phyloP scores from a whole-genome alignment of 1,139 yeast species.

The Kluyveromyces sp. region DNA sequence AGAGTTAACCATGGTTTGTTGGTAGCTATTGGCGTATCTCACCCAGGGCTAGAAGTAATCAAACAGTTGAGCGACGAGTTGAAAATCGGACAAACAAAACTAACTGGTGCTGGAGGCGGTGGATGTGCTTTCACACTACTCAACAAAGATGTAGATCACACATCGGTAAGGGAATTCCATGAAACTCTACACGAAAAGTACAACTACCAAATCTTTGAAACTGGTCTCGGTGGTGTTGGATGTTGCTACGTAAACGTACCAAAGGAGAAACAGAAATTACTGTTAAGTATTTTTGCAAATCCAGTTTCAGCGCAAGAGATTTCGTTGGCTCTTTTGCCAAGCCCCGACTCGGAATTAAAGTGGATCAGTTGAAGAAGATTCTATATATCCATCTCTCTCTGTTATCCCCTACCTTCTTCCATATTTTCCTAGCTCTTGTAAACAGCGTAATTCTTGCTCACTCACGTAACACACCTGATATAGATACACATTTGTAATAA shows the following conservation, averaged over 20 bases:
- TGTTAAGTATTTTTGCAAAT: slow-evolving; percentile 11
- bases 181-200: slow-evolving; percentile 32
- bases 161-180: slow-evolving; percentile 32
- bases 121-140: slow-evolving; percentile 93
- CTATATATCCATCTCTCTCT: too few relatives aligned
- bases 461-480: too few relatives aligned
- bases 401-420: too few relatives aligned
- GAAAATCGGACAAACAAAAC: slow-evolving; percentile 75
- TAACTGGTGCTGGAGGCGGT: slow-evolving; percentile 99
- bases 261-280: slow-evolving; percentile 17
- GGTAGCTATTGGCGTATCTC: slow-evolving; percentile 85
- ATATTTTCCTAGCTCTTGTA: too few relatives aligned
- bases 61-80: slow-evolving; percentile 54
- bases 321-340: slow-evolving; percentile 15
- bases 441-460: too few relatives aligned
- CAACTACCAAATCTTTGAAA: slow-evolving; percentile 73
- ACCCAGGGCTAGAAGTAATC: slow-evolving; percentile 74
- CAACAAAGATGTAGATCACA: slow-evolving; percentile 40
- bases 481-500: too few relatives aligned
- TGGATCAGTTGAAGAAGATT: slow-evolving; percentile 11
- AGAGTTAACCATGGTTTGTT: slow-evolving; percentile 82
- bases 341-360: slow-evolving; percentile 8
- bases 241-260: slow-evolving; percentile 45
- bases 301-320: slow-evolving; percentile 10
- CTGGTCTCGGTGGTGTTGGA: slow-evolving; percentile 85